These are phyloP conservation scores for Thielaviopsis musarum DNA, from an alignment of 2,329 filamentous ascomycete species.

Conservation along the genomic window DNA sequence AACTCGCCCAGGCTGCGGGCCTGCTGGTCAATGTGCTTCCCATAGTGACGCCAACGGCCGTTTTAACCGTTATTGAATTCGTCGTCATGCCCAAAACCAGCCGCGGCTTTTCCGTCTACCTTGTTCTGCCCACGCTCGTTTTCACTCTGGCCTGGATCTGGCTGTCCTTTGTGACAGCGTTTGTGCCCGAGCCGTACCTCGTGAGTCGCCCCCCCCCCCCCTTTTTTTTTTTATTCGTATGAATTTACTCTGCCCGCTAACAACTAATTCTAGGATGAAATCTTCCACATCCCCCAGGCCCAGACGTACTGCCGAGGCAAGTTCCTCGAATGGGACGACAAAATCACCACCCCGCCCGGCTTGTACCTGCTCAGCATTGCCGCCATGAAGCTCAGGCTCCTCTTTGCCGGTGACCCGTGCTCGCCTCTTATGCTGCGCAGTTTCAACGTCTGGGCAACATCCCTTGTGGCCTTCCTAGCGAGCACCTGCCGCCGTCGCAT, in stretches of 20 bases:
- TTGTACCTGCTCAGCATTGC: slow-evolving; percentile 36
- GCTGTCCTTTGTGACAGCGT: slow-evolving; percentile 22
- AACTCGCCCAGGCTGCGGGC: not conserved
- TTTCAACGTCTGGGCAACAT: slow-evolving; percentile 30
- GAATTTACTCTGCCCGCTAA: not conserved
- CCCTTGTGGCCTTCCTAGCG: slow-evolving; percentile 28
- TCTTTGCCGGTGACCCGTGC: slow-evolving; percentile 17
- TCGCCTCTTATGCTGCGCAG: slow-evolving; percentile 28
- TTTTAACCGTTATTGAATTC: slow-evolving; percentile 7
- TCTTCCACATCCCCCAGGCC: slow-evolving; percentile 82
- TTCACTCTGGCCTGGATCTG: slow-evolving; percentile 21
- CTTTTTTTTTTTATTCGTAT: not conserved
- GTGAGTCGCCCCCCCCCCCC: slow-evolving; percentile 20
- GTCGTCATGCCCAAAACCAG: slow-evolving; percentile 9
- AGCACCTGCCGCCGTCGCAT: slow-evolving; percentile 35
- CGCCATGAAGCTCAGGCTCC: slow-evolving; percentile 1
- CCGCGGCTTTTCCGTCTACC: not conserved
- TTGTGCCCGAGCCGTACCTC: slow-evolving; percentile 37
- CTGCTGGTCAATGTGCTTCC: not conserved
- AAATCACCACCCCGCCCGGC: slow-evolving; percentile 91
- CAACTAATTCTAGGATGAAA: slow-evolving; percentile 48
- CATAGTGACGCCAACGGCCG: not conserved
- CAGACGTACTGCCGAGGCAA: slow-evolving; percentile 66
- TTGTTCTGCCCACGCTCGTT: slow-evolving; percentile 11
- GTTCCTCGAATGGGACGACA: slow-evolving; percentile 77